Evolutionary conservation across 345 rosid species (phyloP), one percentile per base, ranked within the genome.

Genomic region (Ceriops tagal): DNA sequence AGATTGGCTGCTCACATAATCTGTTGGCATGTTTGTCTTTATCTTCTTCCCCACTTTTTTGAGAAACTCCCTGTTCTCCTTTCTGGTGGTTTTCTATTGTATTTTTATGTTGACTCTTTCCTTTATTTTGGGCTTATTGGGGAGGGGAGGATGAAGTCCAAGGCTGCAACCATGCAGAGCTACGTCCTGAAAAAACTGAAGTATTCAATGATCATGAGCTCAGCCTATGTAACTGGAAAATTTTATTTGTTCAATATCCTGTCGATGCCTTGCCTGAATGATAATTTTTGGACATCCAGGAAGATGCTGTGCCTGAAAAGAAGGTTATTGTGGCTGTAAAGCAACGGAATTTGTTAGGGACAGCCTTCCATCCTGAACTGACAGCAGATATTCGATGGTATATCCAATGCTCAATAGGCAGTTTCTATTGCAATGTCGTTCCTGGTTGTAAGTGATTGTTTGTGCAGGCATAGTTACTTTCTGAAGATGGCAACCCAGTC

Each of bases 351-450:
- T 65, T 95, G 83, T 81, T 95, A 18, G 96, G 85, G 13, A 95
- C 99, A 63, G 99, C 93, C 20, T 95, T 95, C 79, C 99, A 95
- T 80, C 96, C 97, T 1, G 99, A 95, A 80, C 82, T 95, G 73
- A 92, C 99, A 4, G 90, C 89, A 49, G 97, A 95, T 74, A 86
- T 89, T 34, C 88, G 97, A 80, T 92, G 99, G 99, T 92, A 87
- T 52, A 46, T 64, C 39, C 11, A 11, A 20, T 73, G 58, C 67
- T 37, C 32, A 10, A 32, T 68, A 10, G 13, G 30, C 31, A 19
- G 13, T 53, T 39, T 68, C 65, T n/a, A 5, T 64, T 58, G 20
- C 39, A 28, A 31, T 70, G 34, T 43, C 19, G 28, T 61, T 34
- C 18, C 37, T 57, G 64, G 37, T 47, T 63, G 70, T 67, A 35